Evolutionary conservation across 2,329 filamentous ascomycete species (phyloP).

Genomic region (Alternaria solani): DNA sequence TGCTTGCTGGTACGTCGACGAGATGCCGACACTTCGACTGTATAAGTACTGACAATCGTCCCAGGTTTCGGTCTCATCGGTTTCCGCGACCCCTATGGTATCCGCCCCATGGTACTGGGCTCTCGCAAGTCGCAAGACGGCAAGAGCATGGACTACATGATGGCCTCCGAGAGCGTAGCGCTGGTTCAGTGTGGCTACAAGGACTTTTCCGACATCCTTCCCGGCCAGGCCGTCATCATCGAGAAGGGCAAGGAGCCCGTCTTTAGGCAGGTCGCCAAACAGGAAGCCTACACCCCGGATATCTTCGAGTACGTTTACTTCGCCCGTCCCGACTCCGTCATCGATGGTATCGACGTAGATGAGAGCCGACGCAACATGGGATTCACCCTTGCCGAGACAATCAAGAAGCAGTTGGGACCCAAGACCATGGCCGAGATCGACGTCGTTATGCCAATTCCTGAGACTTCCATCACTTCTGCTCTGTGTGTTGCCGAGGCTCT

Average conservation of each 20-base stretch:
- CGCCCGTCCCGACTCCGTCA: constrained; percentile 79
- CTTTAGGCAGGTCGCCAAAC: constrained; percentile 76
- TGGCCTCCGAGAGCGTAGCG: constrained; percentile 89
- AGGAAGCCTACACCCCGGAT: constrained; percentile 78
- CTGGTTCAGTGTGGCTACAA: constrained; percentile 81
- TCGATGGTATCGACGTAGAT: constrained; percentile 89
- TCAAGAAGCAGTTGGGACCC: constrained; percentile 72
- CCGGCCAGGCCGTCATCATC: constrained; percentile 86
- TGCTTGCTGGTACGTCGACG: constrained; percentile 70
- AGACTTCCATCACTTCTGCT: constrained; percentile 84
- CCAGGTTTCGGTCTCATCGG: constrained; percentile 78
- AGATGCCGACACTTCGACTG: neutral
- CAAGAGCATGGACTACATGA: constrained; percentile 81
- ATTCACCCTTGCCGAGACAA: constrained; percentile 76
- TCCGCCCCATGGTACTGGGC: constrained; percentile 82
- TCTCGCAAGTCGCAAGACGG: constrained; percentile 73
- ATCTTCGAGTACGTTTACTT: constrained; percentile 92
- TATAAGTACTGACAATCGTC: constrained; percentile 19
- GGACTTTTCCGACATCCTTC: constrained; percentile 78
- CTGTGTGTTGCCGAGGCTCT: constrained; percentile 77
- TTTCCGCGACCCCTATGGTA: constrained; percentile 81
- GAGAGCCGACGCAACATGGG: constrained; percentile 88
- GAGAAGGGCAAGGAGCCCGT: constrained; percentile 77
- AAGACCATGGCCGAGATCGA: constrained; percentile 80
- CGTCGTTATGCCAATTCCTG: constrained; percentile 82